Percentiles rank a stretch among this genome's conserved stretches.
These are phyloP conservation scores for Limtongozyma cylindracea DNA, from an alignment of 805 yeast genomes.

Conservation along the genomic window DNA sequence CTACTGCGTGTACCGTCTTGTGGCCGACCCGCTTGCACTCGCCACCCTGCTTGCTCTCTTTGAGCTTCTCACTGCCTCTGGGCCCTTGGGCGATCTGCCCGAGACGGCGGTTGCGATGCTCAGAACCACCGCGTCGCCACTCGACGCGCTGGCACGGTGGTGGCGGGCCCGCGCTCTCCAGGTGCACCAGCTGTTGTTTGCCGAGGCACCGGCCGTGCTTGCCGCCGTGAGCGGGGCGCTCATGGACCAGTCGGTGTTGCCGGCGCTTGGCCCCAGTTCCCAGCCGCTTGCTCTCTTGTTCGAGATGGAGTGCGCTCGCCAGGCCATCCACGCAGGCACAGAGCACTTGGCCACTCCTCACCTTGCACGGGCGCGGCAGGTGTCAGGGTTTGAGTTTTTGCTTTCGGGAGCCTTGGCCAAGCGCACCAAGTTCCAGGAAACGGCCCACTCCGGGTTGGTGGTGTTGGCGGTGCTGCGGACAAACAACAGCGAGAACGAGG, in stretches of 20 bases:
- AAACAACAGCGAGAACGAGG: constrained; percentile 3
- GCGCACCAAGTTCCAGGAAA: constrained; percentile 60
- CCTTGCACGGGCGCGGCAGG: constrained; percentile 24
- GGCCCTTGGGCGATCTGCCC: constrained; percentile 6
- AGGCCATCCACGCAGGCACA: constrained; percentile 31
- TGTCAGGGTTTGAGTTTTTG: constrained; percentile 34
- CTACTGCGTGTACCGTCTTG: constrained; percentile 37
- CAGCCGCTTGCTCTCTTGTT: constrained; percentile 18
- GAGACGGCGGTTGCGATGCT: constrained; percentile 5
- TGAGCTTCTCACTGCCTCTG: constrained; percentile 14
- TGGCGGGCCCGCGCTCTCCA: constrained; percentile 66
- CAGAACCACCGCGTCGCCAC: constrained; percentile 2
- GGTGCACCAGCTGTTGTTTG: constrained; percentile 33
- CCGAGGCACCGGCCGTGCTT: constrained; percentile 30
- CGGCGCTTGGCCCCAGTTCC: constrained; percentile 2
- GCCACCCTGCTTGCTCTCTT: constrained; percentile 7
- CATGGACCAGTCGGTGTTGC: constrained; percentile 9
- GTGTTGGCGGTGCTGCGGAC: constrained; percentile 36
- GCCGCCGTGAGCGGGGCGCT: constrained; percentile 15
- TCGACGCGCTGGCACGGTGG: constrained; percentile 16
- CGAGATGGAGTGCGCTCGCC: constrained; percentile 33
- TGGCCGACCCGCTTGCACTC: constrained; percentile 10
- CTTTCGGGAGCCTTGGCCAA: constrained; percentile 79
- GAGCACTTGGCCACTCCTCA: constrained; percentile 35
- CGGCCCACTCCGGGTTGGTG: constrained; percentile 46